Evolutionary conservation across 2,329 filamentous ascomycete species (phyloP).

Genomic region (Pseudogymnoascus sp.): DNA sequence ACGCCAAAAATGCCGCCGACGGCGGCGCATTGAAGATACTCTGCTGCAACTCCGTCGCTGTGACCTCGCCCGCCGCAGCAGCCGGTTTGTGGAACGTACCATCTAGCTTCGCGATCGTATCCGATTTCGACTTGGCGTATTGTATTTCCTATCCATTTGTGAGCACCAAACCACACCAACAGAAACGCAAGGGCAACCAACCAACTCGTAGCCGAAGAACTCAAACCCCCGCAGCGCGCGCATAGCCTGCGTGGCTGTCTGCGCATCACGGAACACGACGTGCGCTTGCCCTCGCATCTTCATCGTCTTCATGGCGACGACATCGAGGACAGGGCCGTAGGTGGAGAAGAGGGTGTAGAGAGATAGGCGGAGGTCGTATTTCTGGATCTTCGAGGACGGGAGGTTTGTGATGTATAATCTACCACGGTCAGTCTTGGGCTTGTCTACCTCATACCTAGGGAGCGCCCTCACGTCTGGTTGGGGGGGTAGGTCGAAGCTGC

Average conservation of each 20-base stretch:
- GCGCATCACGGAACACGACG: slow-evolving; percentile 79
- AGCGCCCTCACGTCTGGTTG: slow-evolving; percentile 63
- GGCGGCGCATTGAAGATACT: slow-evolving; percentile 71
- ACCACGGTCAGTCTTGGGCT: slow-evolving; percentile 17
- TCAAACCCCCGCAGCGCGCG: slow-evolving; percentile 76
- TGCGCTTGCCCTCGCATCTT: slow-evolving; percentile 97
- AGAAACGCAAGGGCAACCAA: slow-evolving; percentile 39
- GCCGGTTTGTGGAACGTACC: slow-evolving; percentile 74
- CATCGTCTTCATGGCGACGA: slow-evolving; percentile 79
- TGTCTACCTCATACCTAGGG: background rate
- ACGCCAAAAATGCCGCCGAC: slow-evolving; percentile 37
- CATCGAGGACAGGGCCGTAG: slow-evolving; percentile 85
- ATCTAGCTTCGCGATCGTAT: slow-evolving; percentile 83
- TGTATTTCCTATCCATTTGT: slow-evolving; percentile 62
- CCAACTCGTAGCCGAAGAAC: slow-evolving; percentile 79
- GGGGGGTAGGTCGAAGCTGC: slow-evolving; percentile 54
- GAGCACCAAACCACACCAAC: background rate
- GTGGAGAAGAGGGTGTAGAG: slow-evolving; percentile 93
- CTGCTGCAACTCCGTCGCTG: slow-evolving; percentile 68
- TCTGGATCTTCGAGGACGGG: slow-evolving; percentile 78
- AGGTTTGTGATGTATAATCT: slow-evolving; percentile 88
- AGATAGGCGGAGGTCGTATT: slow-evolving; percentile 75
- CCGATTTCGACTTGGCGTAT: slow-evolving; percentile 84
- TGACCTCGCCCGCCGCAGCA: slow-evolving; percentile 46
- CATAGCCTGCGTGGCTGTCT: slow-evolving; percentile 92